phyloP scores from a whole-genome alignment of 2,329 filamentous ascomycete species.

The Neocucurbitaria cava region DNA sequence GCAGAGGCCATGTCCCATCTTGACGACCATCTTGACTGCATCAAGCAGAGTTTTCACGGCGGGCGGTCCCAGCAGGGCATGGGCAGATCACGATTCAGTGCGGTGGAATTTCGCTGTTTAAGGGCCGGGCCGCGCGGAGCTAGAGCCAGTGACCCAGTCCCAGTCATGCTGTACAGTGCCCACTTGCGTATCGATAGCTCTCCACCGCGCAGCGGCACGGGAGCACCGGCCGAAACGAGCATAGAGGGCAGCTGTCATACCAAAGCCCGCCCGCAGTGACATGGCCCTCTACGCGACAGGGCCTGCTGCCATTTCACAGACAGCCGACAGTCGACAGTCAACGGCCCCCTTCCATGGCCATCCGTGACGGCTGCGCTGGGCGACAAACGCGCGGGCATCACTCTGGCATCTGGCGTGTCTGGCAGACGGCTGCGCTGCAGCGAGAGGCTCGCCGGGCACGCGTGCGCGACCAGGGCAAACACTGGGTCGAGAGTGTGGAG shows the following conservation, averaged over 20 bases:
- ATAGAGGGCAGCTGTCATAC: slow-evolving; percentile 30
- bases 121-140: slow-evolving; percentile 43
- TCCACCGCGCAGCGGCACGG: slow-evolving; percentile 9
- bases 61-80: slow-evolving; percentile 15
- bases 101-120: slow-evolving; percentile 29
- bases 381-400: slow-evolving; percentile 27
- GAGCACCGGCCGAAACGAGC: slow-evolving; percentile 24
- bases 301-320: slow-evolving; percentile 12
- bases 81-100: slow-evolving; percentile 27
- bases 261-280: slow-evolving; percentile 12
- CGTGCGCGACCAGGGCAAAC: slow-evolving; percentile 24
- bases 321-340: too few species aligned
- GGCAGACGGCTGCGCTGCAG: slow-evolving; percentile 19
- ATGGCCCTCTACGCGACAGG: too few species aligned
- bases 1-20: too few species aligned
- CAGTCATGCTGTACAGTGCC: neutral
- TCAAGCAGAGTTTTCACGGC: slow-evolving; percentile 35
- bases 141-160: slow-evolving; percentile 31
- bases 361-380: slow-evolving; percentile 17
- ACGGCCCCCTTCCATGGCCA: too few species aligned
- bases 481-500: slow-evolving; percentile 14
- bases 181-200: slow-evolving; percentile 25
- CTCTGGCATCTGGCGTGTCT: too few species aligned
- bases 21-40: slow-evolving; percentile 25
- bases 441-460: slow-evolving; percentile 11